phyloP scores from a whole-genome alignment of 2,329 filamentous ascomycete genomes.

The Sarocladium strictum region DNA sequence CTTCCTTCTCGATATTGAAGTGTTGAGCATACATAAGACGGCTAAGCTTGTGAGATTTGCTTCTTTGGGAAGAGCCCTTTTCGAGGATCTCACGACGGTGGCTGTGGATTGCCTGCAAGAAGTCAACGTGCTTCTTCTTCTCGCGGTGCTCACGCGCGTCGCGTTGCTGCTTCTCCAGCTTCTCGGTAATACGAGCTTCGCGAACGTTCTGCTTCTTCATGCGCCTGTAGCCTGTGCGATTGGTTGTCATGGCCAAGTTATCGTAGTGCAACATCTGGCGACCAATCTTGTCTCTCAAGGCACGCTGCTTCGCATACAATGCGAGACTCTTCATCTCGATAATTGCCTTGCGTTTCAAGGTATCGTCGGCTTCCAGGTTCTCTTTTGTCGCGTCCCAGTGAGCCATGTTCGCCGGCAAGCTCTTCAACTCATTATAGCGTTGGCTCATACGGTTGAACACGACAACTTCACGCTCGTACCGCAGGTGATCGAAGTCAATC shows the following conservation, averaged over 20 bases:
- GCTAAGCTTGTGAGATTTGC: conserved; percentile 78
- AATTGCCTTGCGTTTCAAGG: conserved; percentile 78
- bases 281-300: conserved; percentile 79
- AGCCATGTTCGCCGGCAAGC: conserved; percentile 76
- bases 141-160: conserved; percentile 93
- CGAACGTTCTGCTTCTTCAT: conserved; percentile 96
- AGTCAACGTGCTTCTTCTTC: conserved; percentile 95
- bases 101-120: conserved; percentile 77
- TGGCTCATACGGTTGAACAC: conserved; percentile 86
- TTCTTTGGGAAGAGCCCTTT: conserved; percentile 59
- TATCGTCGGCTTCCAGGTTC: conserved; percentile 64
- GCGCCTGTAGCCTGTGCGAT: conserved; percentile 81
- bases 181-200: conserved; percentile 95
- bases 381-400: conserved; percentile 79
- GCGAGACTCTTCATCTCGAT: conserved; percentile 93
- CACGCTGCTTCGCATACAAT: conserved; percentile 81
- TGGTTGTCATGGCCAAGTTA: conserved; percentile 95
- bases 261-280: conserved; percentile 93
- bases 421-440: conserved; percentile 77
- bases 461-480: conserved; percentile 80
- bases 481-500: conserved; percentile 77
- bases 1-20: conserved; percentile 96
- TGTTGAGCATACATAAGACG: conserved; percentile 86
- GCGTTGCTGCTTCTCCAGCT: conserved; percentile 96
- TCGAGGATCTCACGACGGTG: conserved; percentile 75